Percentiles rank a stretch among this genome's conserved stretches.
Evolutionary conservation across 2,329 filamentous ascomycete genomes (phyloP).

Genomic region (Fusarium citri): DNA sequence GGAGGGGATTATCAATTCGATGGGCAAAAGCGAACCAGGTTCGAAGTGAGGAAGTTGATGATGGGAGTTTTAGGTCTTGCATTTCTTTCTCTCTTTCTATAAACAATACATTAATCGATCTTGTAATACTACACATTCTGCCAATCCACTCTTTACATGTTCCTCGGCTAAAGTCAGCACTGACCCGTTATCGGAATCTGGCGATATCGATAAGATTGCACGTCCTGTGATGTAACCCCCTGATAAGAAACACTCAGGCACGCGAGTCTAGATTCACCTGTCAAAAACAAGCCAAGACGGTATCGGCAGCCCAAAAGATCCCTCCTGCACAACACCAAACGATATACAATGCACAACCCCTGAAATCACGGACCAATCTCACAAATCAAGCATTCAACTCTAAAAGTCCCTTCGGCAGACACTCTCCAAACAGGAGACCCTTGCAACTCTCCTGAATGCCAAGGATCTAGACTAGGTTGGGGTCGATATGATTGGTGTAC

Average conservation of each 20-base stretch:
- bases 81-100: too few relatives aligned
- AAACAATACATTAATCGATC: too few relatives aligned
- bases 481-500: neutral
- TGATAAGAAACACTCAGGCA: neutral
- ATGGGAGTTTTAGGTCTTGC: neutral
- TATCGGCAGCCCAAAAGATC: neutral
- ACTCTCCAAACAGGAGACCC: neutral
- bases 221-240: neutral
- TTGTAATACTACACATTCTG: neutral
- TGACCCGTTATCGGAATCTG: neutral
- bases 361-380: slow-evolving; percentile 5
- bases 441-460: slow-evolving; percentile 16
- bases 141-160: neutral
- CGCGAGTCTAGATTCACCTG: neutral
- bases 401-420: neutral
- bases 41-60: neutral
- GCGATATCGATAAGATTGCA: neutral
- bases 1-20: neutral
- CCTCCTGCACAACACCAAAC: neutral
- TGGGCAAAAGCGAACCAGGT: neutral
- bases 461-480: neutral
- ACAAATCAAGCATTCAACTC: neutral
- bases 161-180: neutral
- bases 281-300: slow-evolving; percentile 4
- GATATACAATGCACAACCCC: neutral